Conservation (phyloP, 352 stramenopile genomes). For the Globisporangium nagaii region DNA sequence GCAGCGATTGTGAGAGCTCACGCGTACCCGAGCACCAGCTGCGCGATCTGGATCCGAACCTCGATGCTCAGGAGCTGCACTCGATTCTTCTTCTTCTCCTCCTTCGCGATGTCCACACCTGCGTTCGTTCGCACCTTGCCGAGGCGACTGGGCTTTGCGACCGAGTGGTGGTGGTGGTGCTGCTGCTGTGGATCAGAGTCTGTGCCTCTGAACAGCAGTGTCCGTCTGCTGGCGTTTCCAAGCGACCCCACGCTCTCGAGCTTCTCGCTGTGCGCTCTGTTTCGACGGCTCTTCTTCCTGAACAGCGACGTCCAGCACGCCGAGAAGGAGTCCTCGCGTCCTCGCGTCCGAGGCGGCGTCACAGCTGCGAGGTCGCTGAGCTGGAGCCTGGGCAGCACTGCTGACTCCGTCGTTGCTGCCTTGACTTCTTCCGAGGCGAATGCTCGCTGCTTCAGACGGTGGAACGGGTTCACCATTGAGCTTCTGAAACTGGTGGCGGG, state of each 20-base stretch:
- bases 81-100: not conserved
- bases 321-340: too few relatives aligned
- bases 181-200: not conserved
- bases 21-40: not conserved
- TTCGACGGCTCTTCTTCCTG: not conserved
- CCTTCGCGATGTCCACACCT: not conserved
- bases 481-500: too few relatives aligned
- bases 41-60: not conserved
- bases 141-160: not conserved
- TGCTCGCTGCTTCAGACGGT: not conserved
- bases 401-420: too few relatives aligned
- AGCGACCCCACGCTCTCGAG: not conserved
- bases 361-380: not conserved
- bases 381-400: not conserved
- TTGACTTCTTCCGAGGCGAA: not conserved
- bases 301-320: not conserved
- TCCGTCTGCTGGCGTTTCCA: not conserved
- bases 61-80: not conserved
- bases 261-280: not conserved
- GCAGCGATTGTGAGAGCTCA: not conserved
- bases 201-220: not conserved
- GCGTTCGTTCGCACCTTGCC: not conserved
- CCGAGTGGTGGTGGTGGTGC: too few relatives aligned
- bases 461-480: not conserved
- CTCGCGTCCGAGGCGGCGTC: too few relatives aligned